Base-by-base conservation (phyloP, 192 early-diverging fungal genomes). In the Coemansia sp. region DNA sequence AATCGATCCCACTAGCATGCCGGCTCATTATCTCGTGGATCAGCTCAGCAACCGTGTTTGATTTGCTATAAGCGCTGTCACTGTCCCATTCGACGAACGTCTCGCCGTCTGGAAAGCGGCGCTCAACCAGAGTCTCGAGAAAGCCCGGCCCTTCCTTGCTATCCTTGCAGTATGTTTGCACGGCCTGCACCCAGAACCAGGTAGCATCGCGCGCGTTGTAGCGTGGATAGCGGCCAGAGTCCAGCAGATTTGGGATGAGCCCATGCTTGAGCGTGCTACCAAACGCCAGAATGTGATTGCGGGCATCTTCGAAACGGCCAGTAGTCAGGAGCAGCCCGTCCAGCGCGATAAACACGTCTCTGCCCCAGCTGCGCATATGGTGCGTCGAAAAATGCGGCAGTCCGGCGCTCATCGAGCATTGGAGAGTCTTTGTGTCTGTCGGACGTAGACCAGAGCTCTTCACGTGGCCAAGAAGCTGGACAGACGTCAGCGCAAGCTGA, bases 291-390 rank as follows among this genome's bases (percentile, higher is more conserved):
- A 99, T 84, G 50, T 99, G 97, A 0, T 79, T 81, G 43, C 85
- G 83, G 13, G 97, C 97, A 0, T 87, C 95, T 19, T 90, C 83
- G 67, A 78, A 92, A 59, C 94, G 85, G 9, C 95, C 95, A 13
- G 94, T 91, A 6, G 88, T 78, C 54, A 99, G 62, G 32, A 96
- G 81, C 35, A 94, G 73, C 5, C 97, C 97, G 5, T 88, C 85
- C 4, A 99, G 74, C 8, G 92, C 83, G 62, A 99, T 95, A 71
- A 97, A 95, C 35, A 97, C 90, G 83, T 99, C 97, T 49, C 97
- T 89, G n/a, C 97, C 97, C 97, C 97, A 99, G 67, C 89, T 90
- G 48, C 97, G 87, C 93, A 96, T 96, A 62, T 96, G 90, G 46
- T 87, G 83, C 9, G 88, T 89, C 5, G 95, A 87, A 63, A 99